Evolutionary conservation across 345 rosid genomes (phyloP), one percentile per base, ranked within the genome.

Genomic region (Bruguiera parviflora): DNA sequence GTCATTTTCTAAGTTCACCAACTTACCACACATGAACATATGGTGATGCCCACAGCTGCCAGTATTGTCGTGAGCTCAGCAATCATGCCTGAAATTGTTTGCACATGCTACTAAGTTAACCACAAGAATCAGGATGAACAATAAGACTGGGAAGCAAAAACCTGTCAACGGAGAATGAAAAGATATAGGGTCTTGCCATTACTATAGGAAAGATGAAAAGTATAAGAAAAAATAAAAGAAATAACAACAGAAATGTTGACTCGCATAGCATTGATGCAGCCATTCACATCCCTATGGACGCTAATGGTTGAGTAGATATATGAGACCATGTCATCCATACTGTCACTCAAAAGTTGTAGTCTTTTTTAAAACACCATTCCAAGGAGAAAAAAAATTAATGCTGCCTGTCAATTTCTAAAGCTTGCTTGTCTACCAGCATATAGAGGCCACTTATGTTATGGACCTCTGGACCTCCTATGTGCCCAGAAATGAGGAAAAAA

Each of bases 11-110:
- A 43, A 43, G 43, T 59, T 53, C 70, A 80, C 49, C 49, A 13
- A 43, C 89, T 81, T 77, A 95, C 99, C 93, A 82, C 93, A 62
- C 97, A 95, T 64, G 99, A 88, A 79, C 93, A 91, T 76, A 91
- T 84, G 59, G 77, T 51, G 35, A 91, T 77, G 75, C 91, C 92
- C 71, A 77, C 85, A 75, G 87, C 75, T 64, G 92, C 84, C 74
- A 95, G 74, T 43, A 86, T 89, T 22, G 93, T 82, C 62, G 99
- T 84, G 46, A 95, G 83, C 75, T 91, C 96, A 29, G 92, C 99
- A 86, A 95, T 89, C 73, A 89, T 86, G 61, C 98, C 97, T 94
- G 84, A 60, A 69, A 79, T 56, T 21, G 20, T 58, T 39, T 59
- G 19, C 21, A 33, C 46, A 46, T 35, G 59, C 7, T 51, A 63